Conservation (phyloP, 1,284 basidiomycete species). For the Puccinia coronata region DNA sequence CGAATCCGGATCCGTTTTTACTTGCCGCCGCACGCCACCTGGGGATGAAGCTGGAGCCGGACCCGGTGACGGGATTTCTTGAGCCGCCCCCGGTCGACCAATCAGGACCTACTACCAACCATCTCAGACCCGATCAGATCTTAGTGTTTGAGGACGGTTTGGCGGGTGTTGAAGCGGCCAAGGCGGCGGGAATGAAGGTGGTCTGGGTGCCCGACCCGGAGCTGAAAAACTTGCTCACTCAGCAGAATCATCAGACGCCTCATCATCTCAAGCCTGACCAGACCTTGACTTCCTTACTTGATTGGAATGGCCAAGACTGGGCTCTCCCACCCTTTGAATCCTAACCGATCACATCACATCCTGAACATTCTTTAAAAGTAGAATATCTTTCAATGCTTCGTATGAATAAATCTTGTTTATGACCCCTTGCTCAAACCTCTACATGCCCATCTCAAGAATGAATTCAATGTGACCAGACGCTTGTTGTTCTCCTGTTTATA, state of each 20-base stretch:
- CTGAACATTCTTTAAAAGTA: too few species aligned
- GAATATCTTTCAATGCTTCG: neutral
- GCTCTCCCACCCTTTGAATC: constrained; percentile 3
- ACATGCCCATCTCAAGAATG: too few species aligned
- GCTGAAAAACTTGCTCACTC: constrained; percentile 17
- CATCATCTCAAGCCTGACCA: neutral
- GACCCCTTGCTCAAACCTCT: too few species aligned
- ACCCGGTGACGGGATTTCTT: constrained; percentile 52
- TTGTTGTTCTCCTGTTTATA: too few species aligned
- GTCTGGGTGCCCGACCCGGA: constrained; percentile 45
- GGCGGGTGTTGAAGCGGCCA: constrained; percentile 34
- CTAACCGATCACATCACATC: neutral
- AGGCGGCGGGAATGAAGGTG: constrained; percentile 43
- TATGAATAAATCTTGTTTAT: neutral
- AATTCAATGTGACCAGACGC: too few species aligned
- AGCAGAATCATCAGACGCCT: neutral
- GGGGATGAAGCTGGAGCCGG: constrained; percentile 51
- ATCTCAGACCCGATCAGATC: constrained; percentile 55
- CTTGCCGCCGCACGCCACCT: constrained; percentile 57
- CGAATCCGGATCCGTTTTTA: constrained; percentile 58
- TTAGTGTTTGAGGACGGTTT: constrained; percentile 59
- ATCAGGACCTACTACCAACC: constrained; percentile 54
- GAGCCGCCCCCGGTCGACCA: constrained; percentile 51
- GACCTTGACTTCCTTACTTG: constrained; percentile 27
- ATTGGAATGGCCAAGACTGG: constrained; percentile 31